Base-by-base conservation (phyloP, 257 asterid species). In the Striga asiatica region DNA sequence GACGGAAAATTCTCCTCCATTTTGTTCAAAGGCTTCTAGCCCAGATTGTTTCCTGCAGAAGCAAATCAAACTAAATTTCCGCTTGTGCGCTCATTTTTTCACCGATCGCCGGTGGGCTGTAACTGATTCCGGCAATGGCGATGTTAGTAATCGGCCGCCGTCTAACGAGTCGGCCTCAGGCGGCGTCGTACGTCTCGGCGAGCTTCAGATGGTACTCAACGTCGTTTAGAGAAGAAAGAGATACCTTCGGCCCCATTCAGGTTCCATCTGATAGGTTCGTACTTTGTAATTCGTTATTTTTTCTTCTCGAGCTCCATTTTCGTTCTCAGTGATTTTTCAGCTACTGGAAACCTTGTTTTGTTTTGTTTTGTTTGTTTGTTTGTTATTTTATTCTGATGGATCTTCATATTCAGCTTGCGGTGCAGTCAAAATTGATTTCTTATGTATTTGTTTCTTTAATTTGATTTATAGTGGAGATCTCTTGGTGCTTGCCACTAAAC, bases 231-330 rank as follows among this genome's bases (percentile, higher is more conserved):
- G 96, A 88, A 66, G 98, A 91, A 62, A 67, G 76, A 54, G 98
- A 91, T 59, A 87, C 96, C 6, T 91, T 91, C 64, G 96, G 98
- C 39, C 95, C 94, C 46, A 91, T 91, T 74, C 85, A 66, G 58
- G 98, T 87, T 41, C 95, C 98, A 2, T 66, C 81, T 48, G 84
- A 87, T 71, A 84, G 77, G 96, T 70, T 3, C 42, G 68, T 62
- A 13, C 41, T 38, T 22, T 53, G 5, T 57, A n/a, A 41, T 7
- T 35, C 0, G 6, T 2, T 3, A 16, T 42, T 14, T 23, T 18
- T 5, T n/a, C n/a, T n/a, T 14, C 39, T 12, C 29, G 14, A 10
- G 16, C 37, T 5, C 18, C 5, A 21, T 20, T 53, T 55, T 55
- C 28, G 45, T 20, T 16, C 6, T 21, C 35, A 6, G 47, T 29